Conservation (phyloP, 768 basidiomycete genomes). For the Suillus plorans region DNA sequence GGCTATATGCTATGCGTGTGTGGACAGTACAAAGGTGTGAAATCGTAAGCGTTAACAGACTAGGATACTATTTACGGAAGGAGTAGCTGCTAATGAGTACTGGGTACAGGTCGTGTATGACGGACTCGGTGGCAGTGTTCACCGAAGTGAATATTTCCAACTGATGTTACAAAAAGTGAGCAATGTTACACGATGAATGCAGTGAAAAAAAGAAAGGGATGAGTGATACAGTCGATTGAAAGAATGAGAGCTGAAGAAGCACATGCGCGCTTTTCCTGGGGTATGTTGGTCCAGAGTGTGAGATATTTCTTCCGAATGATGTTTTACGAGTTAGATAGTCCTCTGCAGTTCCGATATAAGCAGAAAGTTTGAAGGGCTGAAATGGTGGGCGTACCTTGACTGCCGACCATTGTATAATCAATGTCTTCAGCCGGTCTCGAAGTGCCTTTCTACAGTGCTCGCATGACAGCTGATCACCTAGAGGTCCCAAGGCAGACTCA, state of each 20-base stretch:
- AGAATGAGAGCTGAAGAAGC: too few relatives aligned
- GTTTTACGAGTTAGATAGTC: background rate
- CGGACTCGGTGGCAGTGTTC: background rate
- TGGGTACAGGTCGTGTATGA: constrained; percentile 8
- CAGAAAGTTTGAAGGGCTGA: too few relatives aligned
- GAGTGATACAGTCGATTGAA: background rate
- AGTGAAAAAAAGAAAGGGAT: background rate
- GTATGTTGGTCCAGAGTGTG: background rate
- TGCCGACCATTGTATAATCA: constrained; percentile 74
- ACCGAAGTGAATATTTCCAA: background rate
- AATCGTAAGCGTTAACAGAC: background rate
- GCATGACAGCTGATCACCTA: constrained; percentile 68
- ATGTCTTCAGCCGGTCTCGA: constrained; percentile 62
- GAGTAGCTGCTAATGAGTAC: constrained; percentile 4
- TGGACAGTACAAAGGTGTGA: background rate
- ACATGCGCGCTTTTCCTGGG: background rate
- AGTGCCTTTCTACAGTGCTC: constrained; percentile 65
- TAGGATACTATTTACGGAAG: background rate
- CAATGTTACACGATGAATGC: background rate
- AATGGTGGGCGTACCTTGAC: constrained; percentile 53
- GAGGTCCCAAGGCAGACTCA: constrained; percentile 68
- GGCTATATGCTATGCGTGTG: constrained; percentile 7
- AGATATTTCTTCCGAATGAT: background rate
- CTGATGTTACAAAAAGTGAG: constrained; percentile 6
- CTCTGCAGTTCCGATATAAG: background rate